Conservation (phyloP, 2,329 filamentous ascomycete genomes). For the Coniochaeta sp. region DNA sequence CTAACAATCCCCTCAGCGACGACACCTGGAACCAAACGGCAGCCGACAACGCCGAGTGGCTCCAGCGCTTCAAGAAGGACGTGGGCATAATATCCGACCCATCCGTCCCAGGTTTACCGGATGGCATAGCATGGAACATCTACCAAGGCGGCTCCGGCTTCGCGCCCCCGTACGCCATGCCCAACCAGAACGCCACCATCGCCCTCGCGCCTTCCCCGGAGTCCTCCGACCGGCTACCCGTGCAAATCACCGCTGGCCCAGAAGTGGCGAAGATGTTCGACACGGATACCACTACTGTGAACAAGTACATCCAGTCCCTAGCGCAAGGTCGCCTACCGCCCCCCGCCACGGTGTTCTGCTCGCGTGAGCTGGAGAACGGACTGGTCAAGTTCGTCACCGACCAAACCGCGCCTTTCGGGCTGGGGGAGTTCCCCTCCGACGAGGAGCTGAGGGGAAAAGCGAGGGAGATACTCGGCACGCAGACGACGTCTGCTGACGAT, state of each 20-base stretch:
- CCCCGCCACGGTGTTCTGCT: slow-evolving; percentile 49
- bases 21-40: slow-evolving; percentile 60
- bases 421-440: slow-evolving; percentile 39
- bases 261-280: slow-evolving; percentile 30
- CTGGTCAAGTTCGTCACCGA: slow-evolving; percentile 40
- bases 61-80: slow-evolving; percentile 54
- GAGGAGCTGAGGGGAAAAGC: slow-evolving; percentile 38
- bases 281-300: slow-evolving; percentile 35
- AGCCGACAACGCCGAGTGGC: slow-evolving; percentile 58
- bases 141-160: slow-evolving; percentile 48
- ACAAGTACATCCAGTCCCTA: slow-evolving; percentile 40
- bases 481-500: slow-evolving; percentile 48
- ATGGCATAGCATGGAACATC: slow-evolving; percentile 35
- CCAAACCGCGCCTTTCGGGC: slow-evolving; percentile 24
- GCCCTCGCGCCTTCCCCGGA: slow-evolving; percentile 26
- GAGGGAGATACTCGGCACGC: slow-evolving; percentile 37
- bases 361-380: slow-evolving; percentile 49
- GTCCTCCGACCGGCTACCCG: neutral
- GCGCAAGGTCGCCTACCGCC: slow-evolving; percentile 30
- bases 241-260: slow-evolving; percentile 9
- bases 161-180: slow-evolving; percentile 45
- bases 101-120: slow-evolving; percentile 42
- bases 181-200: slow-evolving; percentile 37
- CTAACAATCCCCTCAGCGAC: slow-evolving; percentile 34
- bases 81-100: slow-evolving; percentile 42